Base-by-base conservation (phyloP, 257 asterid genomes). In the Rhazya stricta region DNA sequence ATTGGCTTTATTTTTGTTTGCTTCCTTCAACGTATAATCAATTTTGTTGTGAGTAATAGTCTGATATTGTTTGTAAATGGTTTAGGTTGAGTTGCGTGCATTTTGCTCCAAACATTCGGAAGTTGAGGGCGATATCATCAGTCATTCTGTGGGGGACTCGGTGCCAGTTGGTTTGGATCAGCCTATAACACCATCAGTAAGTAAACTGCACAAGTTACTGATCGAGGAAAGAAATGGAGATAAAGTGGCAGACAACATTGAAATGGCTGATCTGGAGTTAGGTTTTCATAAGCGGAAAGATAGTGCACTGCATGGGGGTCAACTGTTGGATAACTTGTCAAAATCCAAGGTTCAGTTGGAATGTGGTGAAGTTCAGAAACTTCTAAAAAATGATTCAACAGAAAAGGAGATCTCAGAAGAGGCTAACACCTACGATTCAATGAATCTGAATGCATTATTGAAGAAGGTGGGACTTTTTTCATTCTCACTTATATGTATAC, bases 21-120 rank as follows among this genome's bases (percentile, higher is more conserved):
- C 11, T 76, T 60, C 39, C 51, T 60, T 63, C 69, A 34, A 51
- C 42, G 30, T 62, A 32, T 4, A 30, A 32, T 42, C 19, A 67
- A 69, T 60, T 79, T 46, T 45, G 73, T 58, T 74, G 41, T 60
- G 13, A 37, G n/a, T 74, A 74, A 54, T 61, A 29, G 23, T 73
- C 72, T 57, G 37, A 23, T 63, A 60, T 73, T 71, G 67, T 39
- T 82, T 68, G 61, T 32, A 67, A 60, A 30, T 50, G 51, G 62
- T 76, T 57, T 84, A 95, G 99, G 96, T 95, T 69, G 98, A 92
- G 84, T 80, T 95, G 85, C 97, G 94, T 69, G 98, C 98, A 54
- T 95, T 91, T 84, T 95, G 99, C 88, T 84, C 88, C 36, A 95
- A 92, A 76, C 99, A 95, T 86, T 95, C 99, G 15, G 96, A 85